Conservation (phyloP, 495 filamentous ascomycete species). For the Penicillium lagena region DNA sequence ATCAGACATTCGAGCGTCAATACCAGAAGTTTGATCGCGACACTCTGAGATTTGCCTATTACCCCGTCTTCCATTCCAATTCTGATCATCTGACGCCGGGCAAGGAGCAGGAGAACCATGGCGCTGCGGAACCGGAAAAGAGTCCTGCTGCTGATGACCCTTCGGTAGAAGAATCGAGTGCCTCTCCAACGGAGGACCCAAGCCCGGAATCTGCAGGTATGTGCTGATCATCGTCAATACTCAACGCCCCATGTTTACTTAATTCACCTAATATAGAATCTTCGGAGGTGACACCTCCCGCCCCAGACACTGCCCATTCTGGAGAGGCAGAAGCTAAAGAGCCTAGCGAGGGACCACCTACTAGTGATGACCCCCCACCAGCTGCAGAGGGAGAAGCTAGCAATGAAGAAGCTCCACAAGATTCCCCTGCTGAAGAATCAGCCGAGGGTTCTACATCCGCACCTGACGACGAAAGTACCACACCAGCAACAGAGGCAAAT, state of each 20-base stretch:
- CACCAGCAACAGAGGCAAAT: conserved; percentile 6
- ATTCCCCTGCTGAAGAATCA: conserved; percentile 9
- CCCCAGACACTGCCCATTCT: conserved; percentile 5
- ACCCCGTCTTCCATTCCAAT: conserved; percentile 26
- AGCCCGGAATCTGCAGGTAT: conserved; percentile 24
- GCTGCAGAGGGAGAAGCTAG: conserved; percentile 19
- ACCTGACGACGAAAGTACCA: conserved; percentile 3
- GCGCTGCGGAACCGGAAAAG: conserved; percentile 17
- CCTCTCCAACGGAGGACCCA: conserved; percentile 16
- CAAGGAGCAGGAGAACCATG: conserved; percentile 34
- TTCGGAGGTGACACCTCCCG: conserved; percentile 13
- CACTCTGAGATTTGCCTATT: conserved; percentile 26
- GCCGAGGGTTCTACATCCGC: conserved; percentile 10
- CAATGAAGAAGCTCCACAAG: conserved; percentile 12
- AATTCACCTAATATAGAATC: conserved; percentile 9
- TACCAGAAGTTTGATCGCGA: conserved; percentile 36
- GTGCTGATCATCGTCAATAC: conserved; percentile 1
- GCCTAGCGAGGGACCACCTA: conserved; percentile 17
- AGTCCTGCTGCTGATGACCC: conserved; percentile 16
- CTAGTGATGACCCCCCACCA: conserved; percentile 15
- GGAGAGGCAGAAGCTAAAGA: conserved; percentile 18
- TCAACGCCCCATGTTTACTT: no score
- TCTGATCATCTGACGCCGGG: conserved; percentile 31
- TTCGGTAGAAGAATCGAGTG: conserved; percentile 16
- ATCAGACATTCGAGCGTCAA: conserved; percentile 30